phyloP scores from a whole-genome alignment of 495 filamentous ascomycete species.

The Cercophora samala region DNA sequence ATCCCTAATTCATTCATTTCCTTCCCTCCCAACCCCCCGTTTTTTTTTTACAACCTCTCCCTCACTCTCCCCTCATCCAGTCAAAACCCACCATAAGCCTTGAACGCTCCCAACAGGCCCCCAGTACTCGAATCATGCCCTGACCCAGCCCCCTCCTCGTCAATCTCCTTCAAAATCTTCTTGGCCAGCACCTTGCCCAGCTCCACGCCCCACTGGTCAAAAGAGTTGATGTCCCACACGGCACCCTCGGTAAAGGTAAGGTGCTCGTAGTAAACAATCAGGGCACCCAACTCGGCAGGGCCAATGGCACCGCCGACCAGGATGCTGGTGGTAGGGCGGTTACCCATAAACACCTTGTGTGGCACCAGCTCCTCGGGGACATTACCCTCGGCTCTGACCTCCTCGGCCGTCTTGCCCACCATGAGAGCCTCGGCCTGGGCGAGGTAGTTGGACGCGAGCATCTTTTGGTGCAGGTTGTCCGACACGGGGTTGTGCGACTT shows the following conservation, averaged over 20 bases:
- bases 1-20: not conserved
- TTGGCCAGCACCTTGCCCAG: constrained; percentile 93
- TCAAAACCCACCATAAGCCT: constrained; percentile 40
- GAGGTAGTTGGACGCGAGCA: constrained; percentile 98
- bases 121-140: constrained; percentile 84
- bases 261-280: constrained; percentile 99
- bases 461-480: constrained; percentile 92
- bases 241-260: constrained; percentile 96
- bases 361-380: constrained; percentile 78
- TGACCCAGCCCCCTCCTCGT: constrained; percentile 63
- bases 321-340: constrained; percentile 93
- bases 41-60: constrained; percentile 5
- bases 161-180: constrained; percentile 77
- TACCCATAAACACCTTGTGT: constrained; percentile 99
- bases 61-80: constrained; percentile 4
- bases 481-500: constrained; percentile 95
- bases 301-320: constrained; percentile 88
- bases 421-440: constrained; percentile 97
- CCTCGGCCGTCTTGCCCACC: constrained; percentile 90
- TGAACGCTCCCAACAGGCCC: constrained; percentile 82
- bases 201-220: constrained; percentile 99
- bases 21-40: not conserved
- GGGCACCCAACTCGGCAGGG: constrained; percentile 83
- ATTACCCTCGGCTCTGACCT: constrained; percentile 79
- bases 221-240: constrained; percentile 98